Percentiles rank a stretch among this genome's conserved stretches.
phyloP scores from a whole-genome alignment of 192 early-diverging fungal species.

The Coemansia sp. region DNA sequence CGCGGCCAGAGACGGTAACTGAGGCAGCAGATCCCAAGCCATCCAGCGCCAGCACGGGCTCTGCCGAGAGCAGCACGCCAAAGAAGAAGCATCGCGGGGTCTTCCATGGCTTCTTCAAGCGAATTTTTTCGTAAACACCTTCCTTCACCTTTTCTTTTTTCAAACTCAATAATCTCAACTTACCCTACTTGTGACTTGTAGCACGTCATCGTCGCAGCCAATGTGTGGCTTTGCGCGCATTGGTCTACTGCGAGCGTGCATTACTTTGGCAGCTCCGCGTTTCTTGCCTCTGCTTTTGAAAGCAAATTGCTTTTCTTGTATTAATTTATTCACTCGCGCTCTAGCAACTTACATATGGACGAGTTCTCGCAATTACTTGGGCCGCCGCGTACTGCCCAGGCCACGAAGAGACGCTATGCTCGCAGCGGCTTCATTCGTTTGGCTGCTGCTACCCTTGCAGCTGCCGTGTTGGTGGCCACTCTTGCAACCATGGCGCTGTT shows the following conservation, averaged over 20 bases:
- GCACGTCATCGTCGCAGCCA: too few relatives aligned
- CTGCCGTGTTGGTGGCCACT: background rate
- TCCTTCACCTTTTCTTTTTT: too few relatives aligned
- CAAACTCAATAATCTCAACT: too few relatives aligned
- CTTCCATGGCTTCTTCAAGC: constrained; percentile 42
- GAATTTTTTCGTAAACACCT: constrained; percentile 39
- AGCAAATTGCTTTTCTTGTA: background rate
- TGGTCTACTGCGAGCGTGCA: too few relatives aligned
- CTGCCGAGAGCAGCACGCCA: constrained; percentile 13
- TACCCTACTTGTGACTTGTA: too few relatives aligned
- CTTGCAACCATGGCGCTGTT: background rate
- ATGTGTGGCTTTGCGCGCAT: too few relatives aligned
- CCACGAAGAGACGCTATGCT: background rate
- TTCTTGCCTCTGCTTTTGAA: background rate
- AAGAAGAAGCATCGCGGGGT: constrained; percentile 53
- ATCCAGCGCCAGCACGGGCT: constrained; percentile 8
- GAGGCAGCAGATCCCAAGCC: constrained; percentile 18
- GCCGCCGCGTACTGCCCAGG: background rate
- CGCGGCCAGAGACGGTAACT: constrained; percentile 2
- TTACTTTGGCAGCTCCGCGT: too few relatives aligned
- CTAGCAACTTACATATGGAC: constrained; percentile 2
- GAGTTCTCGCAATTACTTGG: background rate
- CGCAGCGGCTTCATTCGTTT: background rate
- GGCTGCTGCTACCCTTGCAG: background rate
- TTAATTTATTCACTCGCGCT: background rate